These are phyloP conservation scores for Backusella luteola DNA, from an alignment of 192 early-diverging fungal genomes.

Conservation along the genomic window DNA sequence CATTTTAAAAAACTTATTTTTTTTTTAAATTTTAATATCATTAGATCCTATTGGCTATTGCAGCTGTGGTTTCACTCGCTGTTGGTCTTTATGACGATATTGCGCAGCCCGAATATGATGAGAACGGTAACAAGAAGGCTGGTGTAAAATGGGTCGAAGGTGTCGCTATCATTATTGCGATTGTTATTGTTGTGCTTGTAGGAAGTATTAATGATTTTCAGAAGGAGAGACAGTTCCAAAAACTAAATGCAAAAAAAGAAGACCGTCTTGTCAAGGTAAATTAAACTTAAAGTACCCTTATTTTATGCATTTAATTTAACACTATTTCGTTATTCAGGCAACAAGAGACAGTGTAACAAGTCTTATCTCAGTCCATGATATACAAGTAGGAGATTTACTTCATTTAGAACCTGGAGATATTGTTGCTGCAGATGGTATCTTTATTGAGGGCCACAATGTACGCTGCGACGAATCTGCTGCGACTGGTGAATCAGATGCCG, in stretches of 20 bases:
- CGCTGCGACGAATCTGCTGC: conserved; percentile 89
- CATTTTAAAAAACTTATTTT: not conserved
- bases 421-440: conserved; percentile 87
- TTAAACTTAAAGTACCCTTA: not conserved
- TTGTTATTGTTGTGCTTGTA: conserved; percentile 73
- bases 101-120: conserved; percentile 40
- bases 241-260: conserved; percentile 83
- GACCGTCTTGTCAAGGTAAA: conserved; percentile 69
- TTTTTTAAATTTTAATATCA: not conserved
- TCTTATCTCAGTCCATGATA: conserved; percentile 71
- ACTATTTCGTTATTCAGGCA: conserved; percentile 35
- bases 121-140: conserved; percentile 27
- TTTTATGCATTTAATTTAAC: not conserved
- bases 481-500: conserved; percentile 93
- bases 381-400: conserved; percentile 91
- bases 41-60: conserved; percentile 70
- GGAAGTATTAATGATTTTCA: conserved; percentile 83
- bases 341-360: conserved; percentile 66
- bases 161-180: conserved; percentile 78
- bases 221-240: conserved; percentile 84
- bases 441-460: conserved; percentile 81
- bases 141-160: conserved; percentile 86
- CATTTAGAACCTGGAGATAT: conserved; percentile 91
- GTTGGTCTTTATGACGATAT: conserved; percentile 85
- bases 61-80: conserved; percentile 75